phyloP scores from a whole-genome alignment of 2,329 filamentous ascomycete genomes.

The Cladosporium sp. region DNA sequence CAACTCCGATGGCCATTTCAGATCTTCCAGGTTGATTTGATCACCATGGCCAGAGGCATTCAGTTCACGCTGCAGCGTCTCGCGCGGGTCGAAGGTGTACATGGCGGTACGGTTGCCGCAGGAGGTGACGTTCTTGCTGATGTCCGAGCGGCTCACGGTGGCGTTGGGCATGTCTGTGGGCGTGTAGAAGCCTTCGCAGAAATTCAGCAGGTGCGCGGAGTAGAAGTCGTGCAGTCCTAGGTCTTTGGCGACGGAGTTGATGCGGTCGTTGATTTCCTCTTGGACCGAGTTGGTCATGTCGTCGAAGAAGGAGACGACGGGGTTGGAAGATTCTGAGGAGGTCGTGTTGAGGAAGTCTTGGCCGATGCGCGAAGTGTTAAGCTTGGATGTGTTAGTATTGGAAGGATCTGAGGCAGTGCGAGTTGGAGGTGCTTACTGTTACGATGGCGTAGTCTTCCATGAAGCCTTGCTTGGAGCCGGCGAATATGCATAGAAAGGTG shows the following conservation, averaged over 20 bases:
- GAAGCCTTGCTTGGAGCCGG: conserved; percentile 51
- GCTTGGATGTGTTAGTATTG: conserved; percentile 27
- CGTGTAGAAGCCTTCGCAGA: conserved; percentile 50
- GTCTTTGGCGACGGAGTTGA: conserved; percentile 40
- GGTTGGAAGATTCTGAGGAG: conserved; percentile 18
- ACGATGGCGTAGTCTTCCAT: conserved; percentile 55
- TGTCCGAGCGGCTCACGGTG: conserved; percentile 35
- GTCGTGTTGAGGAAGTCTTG: conserved; percentile 28
- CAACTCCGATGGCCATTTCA: conserved; percentile 55
- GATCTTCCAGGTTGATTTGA: conserved; percentile 44
- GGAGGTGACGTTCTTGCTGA: conserved; percentile 47
- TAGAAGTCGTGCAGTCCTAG: conserved; percentile 59
- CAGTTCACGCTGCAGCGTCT: conserved; percentile 47
- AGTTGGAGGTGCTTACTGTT: conserved; percentile 39
- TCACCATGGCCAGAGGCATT: conserved; percentile 35
- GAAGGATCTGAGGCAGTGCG: too few relatives aligned
- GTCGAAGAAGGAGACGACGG: conserved; percentile 30
- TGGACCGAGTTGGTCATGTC: conserved; percentile 31
- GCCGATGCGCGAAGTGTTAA: conserved; percentile 54
- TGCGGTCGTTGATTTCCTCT: conserved; percentile 37
- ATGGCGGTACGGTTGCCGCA: conserved; percentile 52
- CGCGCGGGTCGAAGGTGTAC: conserved; percentile 54
- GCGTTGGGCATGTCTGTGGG: conserved; percentile 40
- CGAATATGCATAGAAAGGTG: conserved; percentile 56
- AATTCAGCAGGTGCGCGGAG: conserved; percentile 55